Conservation (phyloP, 139 green algal species). For the Micractinium conductrix region DNA sequence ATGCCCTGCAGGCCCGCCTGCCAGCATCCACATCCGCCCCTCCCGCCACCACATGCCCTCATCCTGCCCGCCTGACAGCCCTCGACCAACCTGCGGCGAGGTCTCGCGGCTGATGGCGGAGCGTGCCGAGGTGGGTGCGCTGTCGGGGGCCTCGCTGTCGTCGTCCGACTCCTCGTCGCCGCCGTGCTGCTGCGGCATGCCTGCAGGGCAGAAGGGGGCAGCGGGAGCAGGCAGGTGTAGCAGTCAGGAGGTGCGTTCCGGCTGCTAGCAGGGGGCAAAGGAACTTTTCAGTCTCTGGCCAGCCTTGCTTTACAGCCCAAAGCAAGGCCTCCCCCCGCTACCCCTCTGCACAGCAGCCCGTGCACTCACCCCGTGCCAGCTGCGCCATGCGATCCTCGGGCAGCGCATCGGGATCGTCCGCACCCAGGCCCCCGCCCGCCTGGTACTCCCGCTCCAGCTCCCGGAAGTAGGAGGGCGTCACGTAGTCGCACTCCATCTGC, state of each 20-base stretch:
- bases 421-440: neutral
- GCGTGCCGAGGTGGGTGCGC: neutral
- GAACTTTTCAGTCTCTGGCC: no score
- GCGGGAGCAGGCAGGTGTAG: neutral
- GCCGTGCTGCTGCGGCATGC: conserved; percentile 5
- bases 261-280: no score
- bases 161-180: conserved; percentile 38
- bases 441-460: conserved; percentile 58
- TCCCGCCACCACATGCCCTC: neutral
- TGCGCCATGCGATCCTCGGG: conserved; percentile 30
- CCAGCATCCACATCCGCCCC: neutral
- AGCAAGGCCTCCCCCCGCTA: neutral
- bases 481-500: conserved; percentile 90
- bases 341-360: no score
- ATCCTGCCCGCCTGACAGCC: neutral
- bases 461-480: conserved; percentile 89
- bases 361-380: conserved; percentile 4
- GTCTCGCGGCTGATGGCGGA: conserved; percentile 32
- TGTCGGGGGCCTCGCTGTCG: conserved; percentile 22
- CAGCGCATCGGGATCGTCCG: neutral
- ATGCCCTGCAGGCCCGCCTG: neutral
- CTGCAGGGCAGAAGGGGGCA: neutral
- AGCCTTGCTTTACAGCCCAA: no score
- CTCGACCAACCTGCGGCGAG: neutral
- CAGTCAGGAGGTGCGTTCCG: no score